Base-by-base conservation (phyloP, 2,329 filamentous ascomycete species). In the Aspergillus udagawae region DNA sequence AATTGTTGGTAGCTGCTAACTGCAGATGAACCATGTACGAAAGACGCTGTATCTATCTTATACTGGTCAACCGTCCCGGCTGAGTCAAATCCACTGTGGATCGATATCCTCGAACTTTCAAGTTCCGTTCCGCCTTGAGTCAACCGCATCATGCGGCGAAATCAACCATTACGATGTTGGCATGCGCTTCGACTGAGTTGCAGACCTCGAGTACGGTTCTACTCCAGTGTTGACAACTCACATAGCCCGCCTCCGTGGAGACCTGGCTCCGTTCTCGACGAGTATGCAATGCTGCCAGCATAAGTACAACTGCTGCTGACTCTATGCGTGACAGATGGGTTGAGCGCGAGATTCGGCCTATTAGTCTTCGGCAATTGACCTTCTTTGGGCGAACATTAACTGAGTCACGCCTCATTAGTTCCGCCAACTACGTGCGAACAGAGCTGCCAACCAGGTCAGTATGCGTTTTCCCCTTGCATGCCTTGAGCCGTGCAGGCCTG, bases 341-440 rank as follows among this genome's bases (percentile, higher is more conserved):
- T 53, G 88, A 90, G 62, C 90, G 89, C 68, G 91, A 96, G 72
- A 92, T 92, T 51, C 85, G 92, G 53, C 94, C 94, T n/a, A 97
- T 99, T 71, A 96, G 91, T 77, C 79, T 99, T 67, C 89, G 94
- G 57, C 94, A 97, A 77, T 84, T 99, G 68, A 97, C 96, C 78
- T 95, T 97, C 68, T 99, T 97, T 75, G 94, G 94, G 29, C 88
- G 94, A 50, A 95, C 92, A 23, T 79, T 99, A 71, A 97, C 92
- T 50, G 92, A 97, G 76, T 83, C 86, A 52, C 88, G 95, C 57
- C 82, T 99, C 60, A 85, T 99, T 65, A 92, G 90, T 77, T 97
- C 92, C 47, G 94, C 94, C 60, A 99, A 99, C 77, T 99, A 99
- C 80, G 92, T 97, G 53, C 89, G 94, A 57, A 92, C 92, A 4